A percentile compares a stretch with the other conserved stretches of the same genome.
Evolutionary conservation across 768 basidiomycete species (phyloP).

Genomic region (Agaricus blazei): DNA sequence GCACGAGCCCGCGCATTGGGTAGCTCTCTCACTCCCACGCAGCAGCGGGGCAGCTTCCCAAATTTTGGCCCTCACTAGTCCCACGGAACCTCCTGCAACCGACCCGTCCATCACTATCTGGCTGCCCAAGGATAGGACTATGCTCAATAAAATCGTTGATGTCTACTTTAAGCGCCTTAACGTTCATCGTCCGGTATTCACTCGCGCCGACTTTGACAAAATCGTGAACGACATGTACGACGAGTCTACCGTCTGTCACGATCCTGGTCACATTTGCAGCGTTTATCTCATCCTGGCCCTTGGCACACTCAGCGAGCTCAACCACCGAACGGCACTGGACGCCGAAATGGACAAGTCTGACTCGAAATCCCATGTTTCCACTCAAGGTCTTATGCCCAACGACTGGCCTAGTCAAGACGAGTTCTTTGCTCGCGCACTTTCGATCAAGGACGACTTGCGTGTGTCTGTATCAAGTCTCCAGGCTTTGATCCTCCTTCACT

Average conservation of each 20-base stretch:
- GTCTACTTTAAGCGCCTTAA: conserved; percentile 78
- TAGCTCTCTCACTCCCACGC: conserved; percentile 46
- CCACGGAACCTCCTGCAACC: conserved; percentile 16
- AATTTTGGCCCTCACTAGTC: conserved; percentile 29
- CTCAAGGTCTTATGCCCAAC: conserved; percentile 58
- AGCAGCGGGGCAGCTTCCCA: conserved; percentile 34
- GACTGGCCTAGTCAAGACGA: conserved; percentile 81
- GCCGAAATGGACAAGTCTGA: conserved; percentile 40
- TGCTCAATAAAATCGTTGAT: conserved; percentile 57
- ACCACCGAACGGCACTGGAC: conserved; percentile 53
- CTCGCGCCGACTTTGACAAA: conserved; percentile 62
- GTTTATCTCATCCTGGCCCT: conserved; percentile 74
- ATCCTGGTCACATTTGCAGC: conserved; percentile 77
- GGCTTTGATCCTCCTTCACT: conserved; percentile 78
- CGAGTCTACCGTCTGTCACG: conserved; percentile 41
- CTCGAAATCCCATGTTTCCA: conserved; percentile 11
- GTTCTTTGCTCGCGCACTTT: conserved; percentile 75
- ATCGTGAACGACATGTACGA: conserved; percentile 65
- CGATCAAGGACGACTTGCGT: conserved; percentile 75
- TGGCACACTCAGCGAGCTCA: conserved; percentile 79
- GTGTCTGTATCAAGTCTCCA: conserved; percentile 82
- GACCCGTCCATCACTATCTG: conserved; percentile 46
- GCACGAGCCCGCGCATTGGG: conserved; percentile 60
- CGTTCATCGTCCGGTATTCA: conserved; percentile 72
- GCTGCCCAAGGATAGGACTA: conserved; percentile 73